phyloP scores from a whole-genome alignment of 2,329 filamentous ascomycete species.

The Penicillium olsonii region DNA sequence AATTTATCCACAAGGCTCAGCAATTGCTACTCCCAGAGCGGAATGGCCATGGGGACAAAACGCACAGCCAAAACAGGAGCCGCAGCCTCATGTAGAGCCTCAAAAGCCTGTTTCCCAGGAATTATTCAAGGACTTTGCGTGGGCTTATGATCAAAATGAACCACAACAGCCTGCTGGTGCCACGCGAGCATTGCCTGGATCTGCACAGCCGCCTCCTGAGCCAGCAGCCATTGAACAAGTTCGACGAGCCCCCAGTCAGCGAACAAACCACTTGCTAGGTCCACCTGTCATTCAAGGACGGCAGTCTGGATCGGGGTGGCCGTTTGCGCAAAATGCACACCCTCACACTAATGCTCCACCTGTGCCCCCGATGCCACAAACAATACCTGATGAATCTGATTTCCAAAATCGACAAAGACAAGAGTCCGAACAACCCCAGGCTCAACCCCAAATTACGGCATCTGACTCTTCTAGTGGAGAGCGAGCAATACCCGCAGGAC shows the following conservation, averaged over 20 bases:
- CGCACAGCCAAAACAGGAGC: background rate
- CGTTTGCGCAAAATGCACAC: slow-evolving; percentile 2
- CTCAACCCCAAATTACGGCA: background rate
- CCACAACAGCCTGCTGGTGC: background rate
- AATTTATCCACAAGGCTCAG: background rate
- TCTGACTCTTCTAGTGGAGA: background rate
- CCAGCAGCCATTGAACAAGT: background rate
- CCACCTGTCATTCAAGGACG: slow-evolving; percentile 7
- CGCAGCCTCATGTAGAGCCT: background rate
- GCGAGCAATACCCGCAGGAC: background rate
- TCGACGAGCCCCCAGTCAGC: background rate
- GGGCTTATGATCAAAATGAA: background rate
- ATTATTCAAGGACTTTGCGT: background rate
- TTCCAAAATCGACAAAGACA: background rate
- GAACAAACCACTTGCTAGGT: background rate
- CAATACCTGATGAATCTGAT: background rate
- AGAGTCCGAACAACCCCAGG: background rate
- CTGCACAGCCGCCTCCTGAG: background rate
- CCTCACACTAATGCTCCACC: slow-evolving; percentile 4
- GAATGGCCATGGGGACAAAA: slow-evolving; percentile 6
- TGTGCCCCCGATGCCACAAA: background rate
- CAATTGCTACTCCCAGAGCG: background rate
- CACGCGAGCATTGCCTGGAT: background rate
- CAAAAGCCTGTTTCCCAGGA: background rate
- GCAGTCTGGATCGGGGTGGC: slow-evolving; percentile 8